phyloP scores from a whole-genome alignment of 768 basidiomycete species.

The Lactarius trivialis region DNA sequence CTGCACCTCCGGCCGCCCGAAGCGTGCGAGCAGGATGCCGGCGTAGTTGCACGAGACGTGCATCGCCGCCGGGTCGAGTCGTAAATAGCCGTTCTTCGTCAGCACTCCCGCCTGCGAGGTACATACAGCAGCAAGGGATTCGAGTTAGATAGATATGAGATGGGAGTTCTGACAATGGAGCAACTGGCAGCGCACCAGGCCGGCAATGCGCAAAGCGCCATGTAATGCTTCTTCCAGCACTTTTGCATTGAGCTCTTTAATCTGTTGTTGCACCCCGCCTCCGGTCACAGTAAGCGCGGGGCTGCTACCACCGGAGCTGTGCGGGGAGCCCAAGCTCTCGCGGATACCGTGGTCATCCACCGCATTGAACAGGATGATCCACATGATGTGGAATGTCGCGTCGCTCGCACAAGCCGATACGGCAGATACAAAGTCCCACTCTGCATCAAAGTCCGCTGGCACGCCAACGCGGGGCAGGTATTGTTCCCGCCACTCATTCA shows the following conservation, averaged over 20 bases:
- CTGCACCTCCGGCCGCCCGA: conserved; percentile 76
- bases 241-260: conserved; percentile 60
- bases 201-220: conserved; percentile 80
- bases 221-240: conserved; percentile 79
- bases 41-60: conserved; percentile 82
- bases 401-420: conserved; percentile 74
- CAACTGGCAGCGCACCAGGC: conserved; percentile 50
- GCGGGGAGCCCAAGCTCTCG: conserved; percentile 50
- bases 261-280: conserved; percentile 35
- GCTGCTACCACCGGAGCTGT: conserved; percentile 30
- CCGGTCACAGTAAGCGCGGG: conserved; percentile 31
- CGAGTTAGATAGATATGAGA: neutral
- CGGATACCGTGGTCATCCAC: conserved; percentile 80
- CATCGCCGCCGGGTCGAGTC: conserved; percentile 84
- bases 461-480: conserved; percentile 78
- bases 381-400: conserved; percentile 88
- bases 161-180: neutral
- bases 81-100: conserved; percentile 83
- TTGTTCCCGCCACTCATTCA: conserved; percentile 68
- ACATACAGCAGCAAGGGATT: too few species aligned
- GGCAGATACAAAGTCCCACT: conserved; percentile 88
- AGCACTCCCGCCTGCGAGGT: conserved; percentile 63
- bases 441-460: conserved; percentile 72
- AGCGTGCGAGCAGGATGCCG: conserved; percentile 70
- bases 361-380: conserved; percentile 77